Conservation (phyloP, 257 asterid species). For the Jacaranda mimosifolia region DNA sequence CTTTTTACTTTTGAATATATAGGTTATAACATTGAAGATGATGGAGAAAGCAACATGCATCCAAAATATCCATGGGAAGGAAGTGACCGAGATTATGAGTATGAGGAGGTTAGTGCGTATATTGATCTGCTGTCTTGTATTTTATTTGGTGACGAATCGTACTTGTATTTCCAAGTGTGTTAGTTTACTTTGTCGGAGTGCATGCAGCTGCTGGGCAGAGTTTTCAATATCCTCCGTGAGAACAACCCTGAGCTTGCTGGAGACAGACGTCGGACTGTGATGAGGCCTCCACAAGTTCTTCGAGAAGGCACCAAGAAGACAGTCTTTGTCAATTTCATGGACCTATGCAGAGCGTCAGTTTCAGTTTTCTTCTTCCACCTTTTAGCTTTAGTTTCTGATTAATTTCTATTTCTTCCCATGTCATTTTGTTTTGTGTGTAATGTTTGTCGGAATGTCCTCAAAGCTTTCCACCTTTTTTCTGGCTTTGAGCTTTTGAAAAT, state of each 20-base stretch:
- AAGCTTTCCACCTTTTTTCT: not conserved
- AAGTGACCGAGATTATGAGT: conserved; percentile 81
- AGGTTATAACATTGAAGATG: conserved; percentile 70
- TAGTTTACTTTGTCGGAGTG: not conserved
- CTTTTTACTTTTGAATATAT: conserved; percentile 18
- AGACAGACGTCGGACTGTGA: conserved; percentile 96
- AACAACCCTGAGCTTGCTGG: conserved; percentile 98
- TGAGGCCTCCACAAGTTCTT: conserved; percentile 99
- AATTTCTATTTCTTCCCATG: not conserved
- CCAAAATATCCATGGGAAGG: conserved; percentile 89
- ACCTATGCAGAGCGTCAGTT: conserved; percentile 89
- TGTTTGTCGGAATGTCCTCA: too few relatives aligned
- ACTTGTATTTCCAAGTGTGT: not conserved
- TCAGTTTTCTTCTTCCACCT: not conserved
- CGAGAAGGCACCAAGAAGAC: conserved; percentile 99
- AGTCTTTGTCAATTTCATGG: conserved; percentile 96
- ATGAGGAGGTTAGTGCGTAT: conserved; percentile 71
- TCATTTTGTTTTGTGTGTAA: too few relatives aligned
- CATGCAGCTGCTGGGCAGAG: conserved; percentile 86
- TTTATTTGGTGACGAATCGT: too few relatives aligned
- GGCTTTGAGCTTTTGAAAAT: not conserved
- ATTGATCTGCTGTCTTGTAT: conserved; percentile 13
- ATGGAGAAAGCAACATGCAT: conserved; percentile 77
- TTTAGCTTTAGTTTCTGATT: not conserved
- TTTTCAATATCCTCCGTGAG: conserved; percentile 92